phyloP scores from a whole-genome alignment of 2,329 filamentous ascomycete genomes.

The Nothomitra cinnamomea region DNA sequence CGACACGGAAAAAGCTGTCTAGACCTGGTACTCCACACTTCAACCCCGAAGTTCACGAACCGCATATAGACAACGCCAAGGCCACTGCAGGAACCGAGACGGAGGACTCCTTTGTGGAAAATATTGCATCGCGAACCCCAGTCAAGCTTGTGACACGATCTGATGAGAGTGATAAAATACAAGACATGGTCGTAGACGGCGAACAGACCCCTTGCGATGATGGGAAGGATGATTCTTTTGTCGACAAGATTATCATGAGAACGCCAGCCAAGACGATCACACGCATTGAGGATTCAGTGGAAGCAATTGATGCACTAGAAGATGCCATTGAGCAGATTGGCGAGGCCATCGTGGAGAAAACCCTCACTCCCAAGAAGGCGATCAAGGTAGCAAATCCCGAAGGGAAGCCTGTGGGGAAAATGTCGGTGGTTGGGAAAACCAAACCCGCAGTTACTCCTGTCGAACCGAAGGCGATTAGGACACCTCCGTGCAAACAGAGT shows the following conservation, averaged over 20 bases:
- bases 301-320: constrained; percentile 43
- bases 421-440: constrained; percentile 13
- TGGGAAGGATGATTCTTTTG: constrained; percentile 12
- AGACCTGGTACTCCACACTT: background rate
- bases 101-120: background rate
- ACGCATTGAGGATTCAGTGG: constrained; percentile 46
- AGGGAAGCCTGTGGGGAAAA: constrained; percentile 6
- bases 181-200: constrained; percentile 7
- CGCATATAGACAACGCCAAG: background rate
- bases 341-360: constrained; percentile 10
- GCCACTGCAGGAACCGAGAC: background rate
- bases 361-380: constrained; percentile 9
- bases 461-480: background rate
- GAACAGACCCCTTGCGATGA: constrained; percentile 2
- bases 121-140: constrained; percentile 1
- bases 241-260: constrained; percentile 21
- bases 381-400: background rate
- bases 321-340: constrained; percentile 41
- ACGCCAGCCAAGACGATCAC: constrained; percentile 22
- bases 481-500: background rate
- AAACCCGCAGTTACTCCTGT: background rate
- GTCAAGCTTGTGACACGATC: background rate
- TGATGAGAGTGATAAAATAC: background rate
- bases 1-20: background rate
- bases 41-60: background rate